Evolutionary conservation across 1,284 basidiomycete species (phyloP).

Genomic region (Dichomitus squalens): DNA sequence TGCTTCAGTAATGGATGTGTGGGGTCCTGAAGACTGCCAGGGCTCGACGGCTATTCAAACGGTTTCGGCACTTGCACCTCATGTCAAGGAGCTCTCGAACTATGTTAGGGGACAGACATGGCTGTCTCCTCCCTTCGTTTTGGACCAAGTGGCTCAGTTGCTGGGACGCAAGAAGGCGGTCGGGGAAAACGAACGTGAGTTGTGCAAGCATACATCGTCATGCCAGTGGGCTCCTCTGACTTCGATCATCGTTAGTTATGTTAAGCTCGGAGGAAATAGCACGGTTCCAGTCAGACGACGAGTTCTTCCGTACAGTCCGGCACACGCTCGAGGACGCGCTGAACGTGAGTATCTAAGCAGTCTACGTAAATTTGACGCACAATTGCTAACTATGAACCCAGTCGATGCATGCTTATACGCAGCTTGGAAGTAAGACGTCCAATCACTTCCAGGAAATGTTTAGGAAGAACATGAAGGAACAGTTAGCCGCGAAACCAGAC

Average conservation of each 20-base stretch:
- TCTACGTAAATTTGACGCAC: neutral
- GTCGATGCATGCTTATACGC: slow-evolving; percentile 47
- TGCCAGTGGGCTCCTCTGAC: too few species aligned
- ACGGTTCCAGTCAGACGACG: slow-evolving; percentile 46
- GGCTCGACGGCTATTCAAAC: slow-evolving; percentile 70
- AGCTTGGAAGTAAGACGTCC: slow-evolving; percentile 47
- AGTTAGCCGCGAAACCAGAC: slow-evolving; percentile 56
- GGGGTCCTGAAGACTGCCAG: slow-evolving; percentile 31
- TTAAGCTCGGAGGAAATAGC: slow-evolving; percentile 58
- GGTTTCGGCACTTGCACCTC: slow-evolving; percentile 57
- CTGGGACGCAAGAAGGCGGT: slow-evolving; percentile 36
- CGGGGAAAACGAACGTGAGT: slow-evolving; percentile 43
- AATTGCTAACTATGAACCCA: slow-evolving; percentile 23
- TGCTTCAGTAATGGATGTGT: neutral
- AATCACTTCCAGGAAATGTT: slow-evolving; percentile 41
- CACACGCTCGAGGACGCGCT: slow-evolving; percentile 51
- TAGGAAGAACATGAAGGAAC: slow-evolving; percentile 49
- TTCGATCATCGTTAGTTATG: too few species aligned
- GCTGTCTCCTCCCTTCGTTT: slow-evolving; percentile 53
- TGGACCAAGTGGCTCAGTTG: slow-evolving; percentile 41
- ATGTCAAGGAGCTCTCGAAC: slow-evolving; percentile 52
- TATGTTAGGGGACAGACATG: slow-evolving; percentile 65
- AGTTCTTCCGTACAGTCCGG: slow-evolving; percentile 52
- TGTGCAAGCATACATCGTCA: too few species aligned
- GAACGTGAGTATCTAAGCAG: slow-evolving; percentile 42